Conservation (phyloP, 2,329 filamentous ascomycete genomes). For the Trichoderma pleuroti region DNA sequence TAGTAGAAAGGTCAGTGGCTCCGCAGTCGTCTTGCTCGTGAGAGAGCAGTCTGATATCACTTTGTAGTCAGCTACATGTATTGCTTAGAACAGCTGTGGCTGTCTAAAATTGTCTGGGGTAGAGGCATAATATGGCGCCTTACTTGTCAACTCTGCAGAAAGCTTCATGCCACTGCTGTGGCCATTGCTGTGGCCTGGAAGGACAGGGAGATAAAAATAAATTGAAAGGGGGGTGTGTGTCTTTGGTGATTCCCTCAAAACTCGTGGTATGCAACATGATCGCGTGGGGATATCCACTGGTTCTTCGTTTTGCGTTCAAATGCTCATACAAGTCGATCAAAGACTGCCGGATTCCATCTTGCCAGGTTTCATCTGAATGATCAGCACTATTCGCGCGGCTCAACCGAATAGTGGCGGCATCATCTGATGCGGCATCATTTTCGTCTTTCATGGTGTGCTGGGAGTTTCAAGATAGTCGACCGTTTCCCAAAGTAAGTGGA, state of each 20-base stretch:
- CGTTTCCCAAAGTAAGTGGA: not conserved
- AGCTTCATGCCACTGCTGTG: not conserved
- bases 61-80: too few species aligned
- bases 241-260: not conserved
- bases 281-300: not conserved
- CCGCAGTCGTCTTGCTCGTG: not conserved
- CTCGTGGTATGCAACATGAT: not conserved
- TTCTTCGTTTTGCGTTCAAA: not conserved
- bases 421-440: not conserved
- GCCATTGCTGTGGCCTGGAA: not conserved
- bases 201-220: not conserved
- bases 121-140: too few species aligned
- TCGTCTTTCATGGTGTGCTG: not conserved
- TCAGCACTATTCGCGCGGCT: not conserved
- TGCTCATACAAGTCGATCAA: not conserved
- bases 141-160: not conserved
- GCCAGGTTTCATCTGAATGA: not conserved
- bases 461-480: not conserved
- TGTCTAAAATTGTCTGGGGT: too few species aligned
- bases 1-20: not conserved
- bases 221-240: not conserved
- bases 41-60: not conserved
- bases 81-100: too few species aligned
- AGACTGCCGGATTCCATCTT: not conserved
- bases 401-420: not conserved